Conservation (phyloP, 1,139 yeast genomes). For the Geotrichum carabidarum region DNA sequence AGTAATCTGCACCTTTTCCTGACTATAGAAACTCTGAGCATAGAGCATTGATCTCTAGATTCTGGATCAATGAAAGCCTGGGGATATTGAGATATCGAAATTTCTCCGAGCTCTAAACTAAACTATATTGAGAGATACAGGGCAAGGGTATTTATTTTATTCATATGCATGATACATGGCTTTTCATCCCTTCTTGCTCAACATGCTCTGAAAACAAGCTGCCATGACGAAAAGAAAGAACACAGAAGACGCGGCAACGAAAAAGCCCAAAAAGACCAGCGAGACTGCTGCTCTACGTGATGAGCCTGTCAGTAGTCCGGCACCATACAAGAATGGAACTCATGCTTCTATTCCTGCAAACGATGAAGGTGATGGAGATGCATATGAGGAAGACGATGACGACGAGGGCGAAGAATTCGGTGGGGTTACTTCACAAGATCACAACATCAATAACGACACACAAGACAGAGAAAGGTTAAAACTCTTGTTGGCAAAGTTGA, state of each 20-base stretch:
- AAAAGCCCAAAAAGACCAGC: not conserved
- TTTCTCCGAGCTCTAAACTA: too few relatives aligned
- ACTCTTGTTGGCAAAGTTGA: conserved; percentile 64
- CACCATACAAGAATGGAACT: not conserved
- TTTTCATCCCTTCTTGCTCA: not conserved
- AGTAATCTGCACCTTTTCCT: too few relatives aligned
- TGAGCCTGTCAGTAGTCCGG: not conserved
- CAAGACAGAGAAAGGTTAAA: conserved; percentile 48
- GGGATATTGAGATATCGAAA: too few relatives aligned
- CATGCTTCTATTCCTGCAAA: not conserved
- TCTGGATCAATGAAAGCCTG: too few relatives aligned
- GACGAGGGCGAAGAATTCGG: conserved; percentile 22
- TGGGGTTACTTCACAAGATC: conserved; percentile 16
- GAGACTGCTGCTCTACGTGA: not conserved
- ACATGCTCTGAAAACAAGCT: not conserved
- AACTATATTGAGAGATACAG: not conserved
- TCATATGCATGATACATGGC: not conserved
- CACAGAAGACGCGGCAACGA: not conserved
- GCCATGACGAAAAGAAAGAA: not conserved
- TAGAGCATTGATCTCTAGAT: too few relatives aligned
- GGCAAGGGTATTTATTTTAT: not conserved
- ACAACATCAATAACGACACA: conserved; percentile 17
- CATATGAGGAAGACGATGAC: conserved; percentile 40
- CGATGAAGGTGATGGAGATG: conserved; percentile 29
- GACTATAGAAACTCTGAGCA: too few relatives aligned